These are phyloP conservation scores for Talaromyces sp. DNA, from an alignment of 2,329 filamentous ascomycete genomes.

Conservation along the genomic window DNA sequence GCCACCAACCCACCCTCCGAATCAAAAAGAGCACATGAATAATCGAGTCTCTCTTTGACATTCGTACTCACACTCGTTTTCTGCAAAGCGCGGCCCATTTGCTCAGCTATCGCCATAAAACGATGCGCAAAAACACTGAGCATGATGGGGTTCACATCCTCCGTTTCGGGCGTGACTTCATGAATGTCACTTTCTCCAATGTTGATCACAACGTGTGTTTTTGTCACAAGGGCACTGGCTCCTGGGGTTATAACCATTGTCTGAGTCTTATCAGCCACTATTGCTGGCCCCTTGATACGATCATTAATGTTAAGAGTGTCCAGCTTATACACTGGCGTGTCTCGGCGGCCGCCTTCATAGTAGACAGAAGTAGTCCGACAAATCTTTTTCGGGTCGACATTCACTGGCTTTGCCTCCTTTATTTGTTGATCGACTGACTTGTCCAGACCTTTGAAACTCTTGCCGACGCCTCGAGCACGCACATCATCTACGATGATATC, in stretches of 20 bases:
- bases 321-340: conserved; percentile 79
- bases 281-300: conserved; percentile 70
- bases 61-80: conserved; percentile 77
- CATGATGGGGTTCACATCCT: conserved; percentile 67
- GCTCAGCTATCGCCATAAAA: conserved; percentile 81
- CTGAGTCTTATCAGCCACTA: conserved; percentile 68
- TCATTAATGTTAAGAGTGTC: conserved; percentile 68
- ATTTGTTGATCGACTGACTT: conserved; percentile 82
- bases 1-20: conserved; percentile 65
- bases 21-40: conserved; percentile 72
- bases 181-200: conserved; percentile 52
- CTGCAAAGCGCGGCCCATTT: conserved; percentile 73
- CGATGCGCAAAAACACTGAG: conserved; percentile 74
- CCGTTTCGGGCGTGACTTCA: conserved; percentile 42
- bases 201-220: conserved; percentile 79
- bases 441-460: conserved; percentile 72
- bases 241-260: conserved; percentile 77
- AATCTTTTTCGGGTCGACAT: conserved; percentile 54
- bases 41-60: conserved; percentile 71
- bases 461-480: conserved; percentile 79
- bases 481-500: conserved; percentile 91
- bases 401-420: conserved; percentile 58
- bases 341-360: conserved; percentile 71
- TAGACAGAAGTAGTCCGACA: conserved; percentile 68
- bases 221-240: conserved; percentile 65